A percentile compares a stretch with the other conserved stretches of the same genome.
phyloP scores from a whole-genome alignment of 1,284 basidiomycete species.

The Apiotrichum montevideense region DNA sequence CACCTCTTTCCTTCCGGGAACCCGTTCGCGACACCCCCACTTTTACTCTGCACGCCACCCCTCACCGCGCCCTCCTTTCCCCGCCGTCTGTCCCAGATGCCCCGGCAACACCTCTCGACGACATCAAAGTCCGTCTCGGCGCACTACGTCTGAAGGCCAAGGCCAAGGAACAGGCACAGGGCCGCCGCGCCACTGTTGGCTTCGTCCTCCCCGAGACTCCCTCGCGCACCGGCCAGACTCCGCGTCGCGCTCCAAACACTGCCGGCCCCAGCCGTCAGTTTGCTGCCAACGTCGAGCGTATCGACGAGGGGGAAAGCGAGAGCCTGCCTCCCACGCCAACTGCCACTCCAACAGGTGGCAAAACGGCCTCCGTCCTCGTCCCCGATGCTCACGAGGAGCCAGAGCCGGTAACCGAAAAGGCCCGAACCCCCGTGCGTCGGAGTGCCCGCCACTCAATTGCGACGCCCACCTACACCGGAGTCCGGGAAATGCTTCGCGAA shows the following conservation, averaged over 20 bases:
- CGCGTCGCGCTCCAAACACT: background rate
- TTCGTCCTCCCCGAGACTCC: slow-evolving; percentile 34
- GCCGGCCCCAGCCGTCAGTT: background rate
- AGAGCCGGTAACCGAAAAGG: background rate
- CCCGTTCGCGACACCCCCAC: slow-evolving; percentile 13
- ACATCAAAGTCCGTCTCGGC: slow-evolving; percentile 28
- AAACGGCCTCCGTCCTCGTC: background rate
- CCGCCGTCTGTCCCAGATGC: background rate
- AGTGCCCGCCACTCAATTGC: background rate
- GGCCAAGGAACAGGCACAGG: background rate
- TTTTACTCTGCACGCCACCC: slow-evolving; percentile 18
- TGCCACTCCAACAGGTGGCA: background rate
- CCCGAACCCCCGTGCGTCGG: too few relatives aligned
- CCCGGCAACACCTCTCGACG: slow-evolving; percentile 27
- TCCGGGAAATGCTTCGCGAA: slow-evolving; percentile 2
- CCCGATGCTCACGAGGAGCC: background rate
- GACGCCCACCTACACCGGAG: background rate
- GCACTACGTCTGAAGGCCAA: slow-evolving; percentile 17
- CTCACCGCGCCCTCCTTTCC: slow-evolving; percentile 27
- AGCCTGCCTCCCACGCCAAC: slow-evolving; percentile 3
- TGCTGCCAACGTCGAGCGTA: background rate
- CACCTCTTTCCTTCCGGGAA: slow-evolving; percentile 28
- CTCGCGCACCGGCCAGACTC: background rate
- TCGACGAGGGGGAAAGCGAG: slow-evolving; percentile 12
- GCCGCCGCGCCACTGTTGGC: slow-evolving; percentile 30